Conservation (phyloP, 164 flowering plant genomes). For the Liquidambar formosana region DNA sequence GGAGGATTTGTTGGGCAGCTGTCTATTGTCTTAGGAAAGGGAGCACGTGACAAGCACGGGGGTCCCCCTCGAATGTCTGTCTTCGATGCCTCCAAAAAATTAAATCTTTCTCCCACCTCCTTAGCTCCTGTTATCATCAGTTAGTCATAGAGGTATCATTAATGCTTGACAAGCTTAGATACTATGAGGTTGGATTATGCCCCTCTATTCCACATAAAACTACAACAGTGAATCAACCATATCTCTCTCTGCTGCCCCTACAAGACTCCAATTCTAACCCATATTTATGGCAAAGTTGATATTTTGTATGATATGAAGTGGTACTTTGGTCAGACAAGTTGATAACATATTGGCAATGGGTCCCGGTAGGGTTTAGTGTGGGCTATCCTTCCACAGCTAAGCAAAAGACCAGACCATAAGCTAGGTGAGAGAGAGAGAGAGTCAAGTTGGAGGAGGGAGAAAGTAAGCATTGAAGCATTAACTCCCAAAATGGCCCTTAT, state of each 20-base stretch:
- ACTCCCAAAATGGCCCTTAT: slow-evolving; percentile 25
- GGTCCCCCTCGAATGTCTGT: slow-evolving; percentile 38
- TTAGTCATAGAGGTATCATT: background rate
- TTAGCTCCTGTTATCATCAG: background rate
- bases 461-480: no score
- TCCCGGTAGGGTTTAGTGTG: background rate
- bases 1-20: slow-evolving; percentile 19
- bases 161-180: background rate
- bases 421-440: background rate
- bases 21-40: slow-evolving; percentile 13
- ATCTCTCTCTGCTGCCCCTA: no score
- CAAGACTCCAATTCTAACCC: no score
- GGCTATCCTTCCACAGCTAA: slow-evolving; percentile 14
- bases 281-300: no score
- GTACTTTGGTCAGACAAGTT: background rate
- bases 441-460: slow-evolving; percentile 3
- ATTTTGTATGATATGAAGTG: no score
- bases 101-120: background rate
- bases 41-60: slow-evolving; percentile 30
- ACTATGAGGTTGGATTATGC: background rate
- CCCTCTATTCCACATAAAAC: background rate
- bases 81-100: slow-evolving; percentile 19
- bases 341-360: background rate
- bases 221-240: no score
- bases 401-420: background rate